These are phyloP conservation scores for Stephanodiscus minutulus DNA, from an alignment of 108 stramenopile species.

Conservation along the genomic window DNA sequence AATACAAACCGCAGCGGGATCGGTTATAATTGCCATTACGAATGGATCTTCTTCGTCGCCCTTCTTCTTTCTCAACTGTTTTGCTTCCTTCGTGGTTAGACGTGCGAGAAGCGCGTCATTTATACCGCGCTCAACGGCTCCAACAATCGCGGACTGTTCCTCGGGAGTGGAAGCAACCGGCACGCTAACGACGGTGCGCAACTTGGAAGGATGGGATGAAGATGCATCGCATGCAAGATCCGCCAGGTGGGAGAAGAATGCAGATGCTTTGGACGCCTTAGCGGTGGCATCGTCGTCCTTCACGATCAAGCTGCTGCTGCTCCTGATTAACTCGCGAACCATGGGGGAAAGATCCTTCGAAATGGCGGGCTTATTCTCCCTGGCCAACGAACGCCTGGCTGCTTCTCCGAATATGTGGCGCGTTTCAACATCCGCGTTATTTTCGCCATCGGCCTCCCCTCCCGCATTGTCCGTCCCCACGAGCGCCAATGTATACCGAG, in stretches of 20 bases:
- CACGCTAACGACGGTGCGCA: slow-evolving; percentile 51
- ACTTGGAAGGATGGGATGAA: slow-evolving; percentile 48
- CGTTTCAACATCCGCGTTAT: slow-evolving; percentile 2
- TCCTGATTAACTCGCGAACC: slow-evolving; percentile 45
- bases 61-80: slow-evolving; percentile 47
- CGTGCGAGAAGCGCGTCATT: slow-evolving; percentile 30
- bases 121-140: slow-evolving; percentile 46
- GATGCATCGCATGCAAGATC: slow-evolving; percentile 58
- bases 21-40: slow-evolving; percentile 51
- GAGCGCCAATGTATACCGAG: slow-evolving; percentile 51
- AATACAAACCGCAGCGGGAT: slow-evolving; percentile 57
- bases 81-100: slow-evolving; percentile 18
- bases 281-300: slow-evolving; percentile 13
- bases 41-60: slow-evolving; percentile 25
- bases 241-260: slow-evolving; percentile 51
- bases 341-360: slow-evolving; percentile 46
- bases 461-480: slow-evolving; percentile 39
- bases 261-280: slow-evolving; percentile 34
- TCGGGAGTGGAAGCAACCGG: slow-evolving; percentile 40
- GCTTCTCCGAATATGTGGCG: slow-evolving; percentile 56
- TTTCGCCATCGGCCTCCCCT: slow-evolving; percentile 14
- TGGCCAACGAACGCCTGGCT: slow-evolving; percentile 44
- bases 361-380: slow-evolving; percentile 44
- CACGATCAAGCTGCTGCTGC: slow-evolving; percentile 20
- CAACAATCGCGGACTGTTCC: slow-evolving; percentile 41